Percentiles rank a stretch among this genome's conserved stretches.
Evolutionary conservation across 2,329 filamentous ascomycete species (phyloP).

Genomic region (Penicillium sp.): DNA sequence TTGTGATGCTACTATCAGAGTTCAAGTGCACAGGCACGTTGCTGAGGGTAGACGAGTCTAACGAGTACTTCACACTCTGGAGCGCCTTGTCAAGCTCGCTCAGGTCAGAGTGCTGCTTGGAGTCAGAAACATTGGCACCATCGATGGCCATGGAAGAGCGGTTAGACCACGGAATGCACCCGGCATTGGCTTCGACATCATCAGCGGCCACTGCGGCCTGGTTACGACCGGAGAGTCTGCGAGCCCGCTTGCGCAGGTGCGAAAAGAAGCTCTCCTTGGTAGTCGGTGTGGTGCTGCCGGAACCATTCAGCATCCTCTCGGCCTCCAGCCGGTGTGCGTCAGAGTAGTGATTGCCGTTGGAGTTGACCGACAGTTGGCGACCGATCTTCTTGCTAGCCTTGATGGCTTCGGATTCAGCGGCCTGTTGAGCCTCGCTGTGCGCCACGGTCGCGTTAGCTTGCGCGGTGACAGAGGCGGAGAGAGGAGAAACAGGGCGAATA

Average conservation of each 20-base stretch:
- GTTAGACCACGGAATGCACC: slow-evolving; percentile 86
- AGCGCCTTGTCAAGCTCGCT: slow-evolving; percentile 63
- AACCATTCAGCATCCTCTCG: slow-evolving; percentile 84
- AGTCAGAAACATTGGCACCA: slow-evolving; percentile 50
- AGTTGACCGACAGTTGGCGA: slow-evolving; percentile 87
- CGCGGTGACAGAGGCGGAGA: slow-evolving; percentile 90
- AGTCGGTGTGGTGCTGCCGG: slow-evolving; percentile 71
- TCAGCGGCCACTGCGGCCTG: slow-evolving; percentile 79
- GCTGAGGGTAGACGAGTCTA: slow-evolving; percentile 47
- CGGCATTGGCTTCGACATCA: slow-evolving; percentile 89
- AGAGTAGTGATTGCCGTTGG: slow-evolving; percentile 88
- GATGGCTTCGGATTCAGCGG: slow-evolving; percentile 47
- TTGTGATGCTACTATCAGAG: slow-evolving; percentile 28
- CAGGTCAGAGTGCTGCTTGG: slow-evolving; percentile 52
- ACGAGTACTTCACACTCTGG: slow-evolving; percentile 60
- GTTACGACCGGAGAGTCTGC: slow-evolving; percentile 87
- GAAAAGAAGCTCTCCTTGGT: slow-evolving; percentile 97
- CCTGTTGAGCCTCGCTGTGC: slow-evolving; percentile 49
- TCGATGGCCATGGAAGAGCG: slow-evolving; percentile 81
- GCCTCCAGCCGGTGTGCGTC: slow-evolving; percentile 89
- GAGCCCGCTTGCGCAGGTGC: slow-evolving; percentile 87
- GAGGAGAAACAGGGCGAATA: slow-evolving; percentile 89
- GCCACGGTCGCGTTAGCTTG: slow-evolving; percentile 71
- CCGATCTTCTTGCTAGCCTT: slow-evolving; percentile 85
- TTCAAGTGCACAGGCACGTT: slow-evolving; percentile 40